phyloP scores from a whole-genome alignment of 345 rosid genomes.

The Sonneratia alba region DNA sequence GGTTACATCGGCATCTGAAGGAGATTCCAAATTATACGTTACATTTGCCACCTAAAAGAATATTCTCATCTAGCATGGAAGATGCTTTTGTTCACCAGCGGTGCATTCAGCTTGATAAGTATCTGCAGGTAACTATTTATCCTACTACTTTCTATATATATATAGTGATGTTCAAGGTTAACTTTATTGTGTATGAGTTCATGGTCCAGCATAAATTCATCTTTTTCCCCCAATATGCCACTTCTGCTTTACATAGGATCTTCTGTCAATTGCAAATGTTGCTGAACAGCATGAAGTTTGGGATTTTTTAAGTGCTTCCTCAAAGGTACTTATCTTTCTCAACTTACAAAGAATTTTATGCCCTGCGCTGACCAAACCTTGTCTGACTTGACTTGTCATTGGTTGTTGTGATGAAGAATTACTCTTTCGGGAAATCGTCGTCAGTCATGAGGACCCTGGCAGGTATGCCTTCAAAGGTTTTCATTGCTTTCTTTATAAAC shows the following conservation, averaged over 20 bases:
- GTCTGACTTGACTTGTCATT: background rate
- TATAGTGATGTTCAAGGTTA: background rate
- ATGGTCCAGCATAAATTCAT: conserved; percentile 12
- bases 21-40: conserved; percentile 94
- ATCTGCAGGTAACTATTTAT: conserved; percentile 52
- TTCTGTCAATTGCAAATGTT: conserved; percentile 90
- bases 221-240: conserved; percentile 11
- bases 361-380: background rate
- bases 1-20: conserved; percentile 82
- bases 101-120: conserved; percentile 93
- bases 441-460: conserved; percentile 90
- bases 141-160: background rate
- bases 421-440: conserved; percentile 89
- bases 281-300: conserved; percentile 99
- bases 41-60: conserved; percentile 96
- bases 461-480: conserved; percentile 37
- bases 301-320: conserved; percentile 88
- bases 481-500: background rate
- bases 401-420: conserved; percentile 47
- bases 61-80: conserved; percentile 97
- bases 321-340: conserved; percentile 52
- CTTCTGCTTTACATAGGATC: conserved; percentile 52
- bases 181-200: background rate
- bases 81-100: conserved; percentile 98
- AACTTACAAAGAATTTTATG: background rate